phyloP scores from a whole-genome alignment of 768 basidiomycete genomes.

The Leccinum pellstonianum region DNA sequence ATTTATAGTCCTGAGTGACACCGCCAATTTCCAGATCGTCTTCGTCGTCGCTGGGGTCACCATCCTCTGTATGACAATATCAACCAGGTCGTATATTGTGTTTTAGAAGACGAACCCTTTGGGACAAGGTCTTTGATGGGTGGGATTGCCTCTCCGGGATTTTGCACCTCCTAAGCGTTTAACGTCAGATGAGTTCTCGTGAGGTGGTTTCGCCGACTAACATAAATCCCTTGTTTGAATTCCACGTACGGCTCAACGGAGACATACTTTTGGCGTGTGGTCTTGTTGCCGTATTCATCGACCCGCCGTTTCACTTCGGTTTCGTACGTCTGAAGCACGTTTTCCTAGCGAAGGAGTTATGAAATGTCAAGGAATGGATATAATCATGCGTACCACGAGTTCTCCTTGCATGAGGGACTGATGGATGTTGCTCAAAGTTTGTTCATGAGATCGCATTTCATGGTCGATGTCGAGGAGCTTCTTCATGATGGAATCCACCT shows the following conservation, averaged over 20 bases:
- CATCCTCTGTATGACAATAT: slow-evolving; percentile 53
- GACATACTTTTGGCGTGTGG: slow-evolving; percentile 77
- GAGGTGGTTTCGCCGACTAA: slow-evolving; percentile 34
- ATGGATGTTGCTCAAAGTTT: slow-evolving; percentile 52
- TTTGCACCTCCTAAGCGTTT: slow-evolving; percentile 55
- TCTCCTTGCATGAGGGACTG: slow-evolving; percentile 56
- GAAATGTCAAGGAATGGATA: background rate
- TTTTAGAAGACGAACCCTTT: slow-evolving; percentile 47
- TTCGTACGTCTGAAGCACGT: slow-evolving; percentile 52
- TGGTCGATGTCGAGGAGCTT: slow-evolving; percentile 63
- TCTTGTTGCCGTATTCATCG: slow-evolving; percentile 54
- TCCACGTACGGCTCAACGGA: slow-evolving; percentile 55
- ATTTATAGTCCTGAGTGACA: slow-evolving; percentile 77
- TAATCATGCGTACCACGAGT: slow-evolving; percentile 49
- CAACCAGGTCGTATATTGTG: background rate
- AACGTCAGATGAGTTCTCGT: slow-evolving; percentile 8
- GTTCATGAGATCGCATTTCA: slow-evolving; percentile 57
- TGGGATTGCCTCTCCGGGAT: slow-evolving; percentile 69
- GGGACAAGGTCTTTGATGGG: slow-evolving; percentile 73
- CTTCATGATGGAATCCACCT: slow-evolving; percentile 68
- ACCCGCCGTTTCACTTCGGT: slow-evolving; percentile 41
- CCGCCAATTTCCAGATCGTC: slow-evolving; percentile 91
- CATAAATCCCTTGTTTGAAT: slow-evolving; percentile 70
- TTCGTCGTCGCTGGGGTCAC: slow-evolving; percentile 79
- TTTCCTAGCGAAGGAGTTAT: slow-evolving; percentile 39